Percentiles rank a stretch among this genome's conserved stretches.
Conservation (phyloP, 106 monocot genomes). For the Platanthera zijinensis region DNA sequence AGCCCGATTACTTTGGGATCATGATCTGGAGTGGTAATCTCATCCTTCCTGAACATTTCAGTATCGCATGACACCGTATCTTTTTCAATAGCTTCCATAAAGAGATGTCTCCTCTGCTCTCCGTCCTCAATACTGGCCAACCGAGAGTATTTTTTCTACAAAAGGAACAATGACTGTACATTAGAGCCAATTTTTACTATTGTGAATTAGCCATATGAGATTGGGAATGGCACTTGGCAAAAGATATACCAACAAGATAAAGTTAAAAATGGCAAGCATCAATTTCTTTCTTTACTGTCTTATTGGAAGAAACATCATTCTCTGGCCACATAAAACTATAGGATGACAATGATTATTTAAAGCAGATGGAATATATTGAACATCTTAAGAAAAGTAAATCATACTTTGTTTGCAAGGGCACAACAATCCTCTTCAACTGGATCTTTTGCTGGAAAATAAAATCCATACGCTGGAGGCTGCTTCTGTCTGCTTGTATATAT, state of each 20-base stretch:
- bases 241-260: background rate
- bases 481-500: constrained; percentile 71
- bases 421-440: constrained; percentile 27
- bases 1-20: constrained; percentile 53
- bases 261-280: background rate
- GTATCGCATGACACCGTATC: constrained; percentile 61
- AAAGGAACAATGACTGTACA: constrained; percentile 1
- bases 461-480: constrained; percentile 79
- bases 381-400: background rate
- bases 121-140: constrained; percentile 64
- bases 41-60: constrained; percentile 54
- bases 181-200: background rate
- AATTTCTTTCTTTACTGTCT: background rate
- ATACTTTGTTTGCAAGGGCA: constrained; percentile 33
- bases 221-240: background rate
- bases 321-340: background rate
- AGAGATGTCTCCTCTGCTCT: constrained; percentile 35
- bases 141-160: constrained; percentile 71
- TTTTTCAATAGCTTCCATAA: constrained; percentile 46
- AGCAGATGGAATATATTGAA: background rate
- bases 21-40: constrained; percentile 38
- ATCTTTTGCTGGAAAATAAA: constrained; percentile 89
- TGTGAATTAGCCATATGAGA: background rate
- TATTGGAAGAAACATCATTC: background rate
- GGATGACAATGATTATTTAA: background rate